Evolutionary conservation across 164 flowering plant species (phyloP).

Genomic region (Platanus orientalis): DNA sequence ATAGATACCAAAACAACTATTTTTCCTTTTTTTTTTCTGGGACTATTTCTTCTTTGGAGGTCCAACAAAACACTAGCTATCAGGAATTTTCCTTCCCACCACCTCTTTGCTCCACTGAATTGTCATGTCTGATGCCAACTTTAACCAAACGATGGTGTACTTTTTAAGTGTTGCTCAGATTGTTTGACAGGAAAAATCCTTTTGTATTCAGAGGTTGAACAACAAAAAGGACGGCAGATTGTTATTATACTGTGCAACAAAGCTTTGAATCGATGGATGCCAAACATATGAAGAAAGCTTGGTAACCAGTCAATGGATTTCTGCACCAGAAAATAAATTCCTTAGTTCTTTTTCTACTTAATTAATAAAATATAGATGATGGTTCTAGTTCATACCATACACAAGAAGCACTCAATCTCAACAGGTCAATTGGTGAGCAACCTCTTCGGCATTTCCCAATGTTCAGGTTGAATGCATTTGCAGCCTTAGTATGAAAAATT

Average conservation of each 20-base stretch:
- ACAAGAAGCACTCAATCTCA: too few species aligned
- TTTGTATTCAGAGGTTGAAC: conserved; percentile 9
- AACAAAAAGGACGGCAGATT: not conserved
- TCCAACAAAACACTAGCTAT: not conserved
- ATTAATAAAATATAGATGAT: too few species aligned
- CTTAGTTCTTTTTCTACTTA: not conserved
- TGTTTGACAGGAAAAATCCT: not conserved
- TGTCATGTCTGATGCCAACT: not conserved
- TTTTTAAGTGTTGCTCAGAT: too few species aligned
- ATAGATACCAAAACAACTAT: not conserved
- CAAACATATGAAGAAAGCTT: conserved; percentile 89
- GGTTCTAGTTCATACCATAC: too few species aligned
- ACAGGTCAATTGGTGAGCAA: too few species aligned
- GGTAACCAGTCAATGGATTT: conserved; percentile 86
- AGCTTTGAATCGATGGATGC: conserved; percentile 94
- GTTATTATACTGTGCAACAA: conserved; percentile 60
- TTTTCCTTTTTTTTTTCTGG: not conserved
- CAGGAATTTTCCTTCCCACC: too few species aligned
- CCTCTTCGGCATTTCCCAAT: too few species aligned
- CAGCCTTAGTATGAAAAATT: too few species aligned
- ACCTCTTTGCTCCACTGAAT: too few species aligned
- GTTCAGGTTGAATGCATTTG: too few species aligned
- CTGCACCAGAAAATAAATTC: conserved; percentile 36
- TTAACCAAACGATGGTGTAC: not conserved
- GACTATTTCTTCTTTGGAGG: not conserved